Evolutionary conservation across 2,329 filamentous ascomycete genomes (phyloP).

Genomic region (Raffaelea ambrosiae): DNA sequence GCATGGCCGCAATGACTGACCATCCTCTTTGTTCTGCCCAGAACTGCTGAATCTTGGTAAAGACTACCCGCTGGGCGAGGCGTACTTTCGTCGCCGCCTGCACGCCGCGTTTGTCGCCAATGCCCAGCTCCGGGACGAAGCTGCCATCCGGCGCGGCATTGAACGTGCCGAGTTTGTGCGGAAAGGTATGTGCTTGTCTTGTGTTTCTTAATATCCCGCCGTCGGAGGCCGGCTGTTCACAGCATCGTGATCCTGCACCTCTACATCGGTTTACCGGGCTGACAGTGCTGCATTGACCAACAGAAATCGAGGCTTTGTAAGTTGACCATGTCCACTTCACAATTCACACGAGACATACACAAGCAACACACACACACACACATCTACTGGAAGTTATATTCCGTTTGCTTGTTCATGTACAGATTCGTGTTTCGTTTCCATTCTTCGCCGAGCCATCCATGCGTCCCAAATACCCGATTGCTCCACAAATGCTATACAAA

Average conservation of each 20-base stretch:
- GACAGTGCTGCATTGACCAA: too few species aligned
- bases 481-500: background rate
- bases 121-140: slow-evolving; percentile 59
- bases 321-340: slow-evolving; percentile 24
- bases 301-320: slow-evolving; percentile 89
- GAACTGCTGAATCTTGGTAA: slow-evolving; percentile 78
- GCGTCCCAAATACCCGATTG: background rate
- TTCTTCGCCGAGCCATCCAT: background rate
- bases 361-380: too few species aligned
- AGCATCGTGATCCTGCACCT: too few species aligned
- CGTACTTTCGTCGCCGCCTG: slow-evolving; percentile 71
- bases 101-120: slow-evolving; percentile 82
- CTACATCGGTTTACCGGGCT: too few species aligned
- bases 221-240: too few species aligned
- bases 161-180: slow-evolving; percentile 78
- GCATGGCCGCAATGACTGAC: background rate
- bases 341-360: too few species aligned
- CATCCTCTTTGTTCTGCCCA: slow-evolving; percentile 23
- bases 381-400: too few species aligned
- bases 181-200: slow-evolving; percentile 52
- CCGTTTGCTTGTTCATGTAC: background rate
- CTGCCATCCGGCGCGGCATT: slow-evolving; percentile 68
- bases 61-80: slow-evolving; percentile 76
- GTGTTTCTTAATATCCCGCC: too few species aligned
- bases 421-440: background rate